Conservation (phyloP, 441 rosid genomes). For the Croton setiger region DNA sequence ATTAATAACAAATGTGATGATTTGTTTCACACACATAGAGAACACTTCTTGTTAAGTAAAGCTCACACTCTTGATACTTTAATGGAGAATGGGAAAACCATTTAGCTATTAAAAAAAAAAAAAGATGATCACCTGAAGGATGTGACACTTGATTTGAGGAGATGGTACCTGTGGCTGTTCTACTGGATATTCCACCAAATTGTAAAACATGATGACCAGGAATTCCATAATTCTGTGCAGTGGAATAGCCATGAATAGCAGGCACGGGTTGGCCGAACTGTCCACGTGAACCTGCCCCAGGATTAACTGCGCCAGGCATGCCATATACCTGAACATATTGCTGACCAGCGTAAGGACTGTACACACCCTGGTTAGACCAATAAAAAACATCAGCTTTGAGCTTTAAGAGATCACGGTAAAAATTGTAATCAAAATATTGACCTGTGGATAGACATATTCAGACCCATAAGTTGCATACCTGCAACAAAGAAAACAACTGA, state of each 20-base stretch:
- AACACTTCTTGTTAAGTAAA: background rate
- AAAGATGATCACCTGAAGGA: slow-evolving; percentile 11
- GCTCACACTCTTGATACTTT: background rate
- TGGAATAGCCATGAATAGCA: slow-evolving; percentile 10
- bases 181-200: slow-evolving; percentile 11
- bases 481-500: slow-evolving; percentile 14
- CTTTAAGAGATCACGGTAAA: background rate
- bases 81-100: background rate
- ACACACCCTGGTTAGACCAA: slow-evolving; percentile 13
- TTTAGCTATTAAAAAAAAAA: background rate
- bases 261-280: slow-evolving; percentile 14
- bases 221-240: slow-evolving; percentile 11
- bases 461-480: slow-evolving; percentile 22
- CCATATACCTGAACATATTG: slow-evolving; percentile 20
- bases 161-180: slow-evolving; percentile 7
- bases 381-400: background rate
- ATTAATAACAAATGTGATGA: no score
- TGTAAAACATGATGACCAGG: slow-evolving; percentile 15
- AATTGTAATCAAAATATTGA: background rate
- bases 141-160: slow-evolving; percentile 15
- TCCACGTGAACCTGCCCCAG: slow-evolving; percentile 17
- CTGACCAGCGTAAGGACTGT: slow-evolving; percentile 14
- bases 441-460: slow-evolving; percentile 20
- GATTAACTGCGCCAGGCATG: slow-evolving; percentile 21
- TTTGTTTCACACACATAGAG: no score